A percentile compares a stretch with the other conserved stretches of the same genome.
phyloP scores from a whole-genome alignment of 2,329 filamentous ascomycete genomes.

The Trichoderma sp. region DNA sequence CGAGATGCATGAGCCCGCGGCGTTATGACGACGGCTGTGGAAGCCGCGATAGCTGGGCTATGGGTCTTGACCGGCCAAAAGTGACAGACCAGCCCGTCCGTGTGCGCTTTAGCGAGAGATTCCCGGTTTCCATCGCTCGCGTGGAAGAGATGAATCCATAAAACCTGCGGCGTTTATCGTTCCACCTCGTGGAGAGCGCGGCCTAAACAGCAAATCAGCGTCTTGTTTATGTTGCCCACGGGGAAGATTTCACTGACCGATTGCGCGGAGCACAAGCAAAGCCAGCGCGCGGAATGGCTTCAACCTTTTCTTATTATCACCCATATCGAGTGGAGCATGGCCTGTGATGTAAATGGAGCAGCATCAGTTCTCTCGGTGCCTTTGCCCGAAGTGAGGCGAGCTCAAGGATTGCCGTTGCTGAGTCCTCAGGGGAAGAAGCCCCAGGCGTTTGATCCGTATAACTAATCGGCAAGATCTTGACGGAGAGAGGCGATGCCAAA shows the following conservation, averaged over 20 bases:
- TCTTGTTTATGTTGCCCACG: neutral
- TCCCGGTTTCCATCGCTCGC: neutral
- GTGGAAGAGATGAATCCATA: neutral
- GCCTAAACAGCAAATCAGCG: neutral
- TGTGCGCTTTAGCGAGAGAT: neutral
- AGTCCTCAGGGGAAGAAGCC: neutral
- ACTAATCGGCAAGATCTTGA: neutral
- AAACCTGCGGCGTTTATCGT: neutral
- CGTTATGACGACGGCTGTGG: constrained; percentile 22
- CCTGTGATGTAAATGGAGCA: neutral
- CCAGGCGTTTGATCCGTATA: neutral
- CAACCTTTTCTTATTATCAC: neutral
- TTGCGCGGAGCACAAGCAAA: neutral
- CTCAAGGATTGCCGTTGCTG: neutral
- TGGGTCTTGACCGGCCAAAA: neutral
- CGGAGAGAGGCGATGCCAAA: neutral
- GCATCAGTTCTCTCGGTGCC: neutral
- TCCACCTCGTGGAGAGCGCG: neutral
- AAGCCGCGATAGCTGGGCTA: constrained; percentile 3
- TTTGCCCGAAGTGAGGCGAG: neutral
- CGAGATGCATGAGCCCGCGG: constrained; percentile 7
- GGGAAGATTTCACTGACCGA: neutral
- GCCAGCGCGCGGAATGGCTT: neutral
- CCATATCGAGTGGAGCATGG: neutral
- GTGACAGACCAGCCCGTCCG: neutral